These are phyloP conservation scores for Penicillium verrucosum DNA, from an alignment of 2,329 filamentous ascomycete species.

Conservation along the genomic window DNA sequence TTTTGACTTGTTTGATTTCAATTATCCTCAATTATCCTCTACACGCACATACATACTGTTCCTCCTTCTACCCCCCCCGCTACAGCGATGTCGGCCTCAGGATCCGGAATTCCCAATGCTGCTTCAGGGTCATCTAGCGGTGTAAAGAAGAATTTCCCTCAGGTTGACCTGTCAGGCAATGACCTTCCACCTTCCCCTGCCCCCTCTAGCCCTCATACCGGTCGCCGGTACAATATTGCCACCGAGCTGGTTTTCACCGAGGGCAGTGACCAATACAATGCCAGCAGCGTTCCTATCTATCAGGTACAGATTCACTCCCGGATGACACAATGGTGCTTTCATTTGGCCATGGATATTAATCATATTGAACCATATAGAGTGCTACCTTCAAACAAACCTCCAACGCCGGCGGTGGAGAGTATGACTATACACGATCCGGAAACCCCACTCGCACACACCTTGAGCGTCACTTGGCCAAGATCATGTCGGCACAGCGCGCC, in stretches of 20 bases:
- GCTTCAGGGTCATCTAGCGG: conserved; percentile 28
- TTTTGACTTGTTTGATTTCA: background rate
- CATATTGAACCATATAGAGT: conserved; percentile 50
- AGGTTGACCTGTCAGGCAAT: conserved; percentile 77
- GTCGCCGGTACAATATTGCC: conserved; percentile 85
- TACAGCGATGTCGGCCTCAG: conserved; percentile 42
- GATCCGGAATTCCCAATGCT: conserved; percentile 26
- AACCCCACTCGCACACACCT: conserved; percentile 96
- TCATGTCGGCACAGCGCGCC: conserved; percentile 91
- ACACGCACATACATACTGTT: background rate
- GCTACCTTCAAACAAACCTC: conserved; percentile 96
- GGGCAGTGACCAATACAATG: conserved; percentile 92
- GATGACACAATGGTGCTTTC: background rate
- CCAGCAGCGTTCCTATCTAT: conserved; percentile 95
- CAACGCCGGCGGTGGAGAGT: conserved; percentile 77
- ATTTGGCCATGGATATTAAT: background rate
- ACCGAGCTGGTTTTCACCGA: conserved; percentile 97
- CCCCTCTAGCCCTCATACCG: conserved; percentile 82
- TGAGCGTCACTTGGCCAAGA: conserved; percentile 95
- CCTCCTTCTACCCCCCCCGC: conserved; percentile 26
- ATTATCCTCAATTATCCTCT: background rate
- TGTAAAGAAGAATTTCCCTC: conserved; percentile 52
- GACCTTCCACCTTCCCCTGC: conserved; percentile 87
- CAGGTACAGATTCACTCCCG: conserved; percentile 54
- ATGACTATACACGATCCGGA: conserved; percentile 96